Base-by-base conservation (phyloP, 441 rosid genomes). In the Viola pubescens region DNA sequence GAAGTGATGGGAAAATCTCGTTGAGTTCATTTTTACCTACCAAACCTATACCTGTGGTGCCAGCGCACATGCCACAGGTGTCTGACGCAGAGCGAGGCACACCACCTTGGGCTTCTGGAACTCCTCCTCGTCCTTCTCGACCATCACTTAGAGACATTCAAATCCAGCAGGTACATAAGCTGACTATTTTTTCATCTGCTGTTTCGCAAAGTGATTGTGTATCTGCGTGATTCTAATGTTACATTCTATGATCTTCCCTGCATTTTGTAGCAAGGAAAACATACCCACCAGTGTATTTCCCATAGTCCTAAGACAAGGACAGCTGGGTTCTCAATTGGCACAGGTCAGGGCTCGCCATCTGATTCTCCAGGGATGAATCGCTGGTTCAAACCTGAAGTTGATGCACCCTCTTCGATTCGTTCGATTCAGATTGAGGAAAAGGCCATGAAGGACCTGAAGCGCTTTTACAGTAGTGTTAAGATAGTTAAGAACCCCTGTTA, bases 61-160 rank as follows among this genome's bases (percentile, higher is more conserved):
- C 81, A 59, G 37, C 79, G n/a, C 76, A n/a, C 19, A 34, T 80
- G 34, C 59, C 78, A 11, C 85, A 77, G 54, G 71, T 79, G 47
- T 69, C 75, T 54, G 99, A 88, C 68, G 70, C 67, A 1, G 95
- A 88, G 53, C 86, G 14, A 69, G 74, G 87, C 77, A 84, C 91
- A 8, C 95, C 97, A 73, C 85, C 97, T 54, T 94, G 97, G 99
- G 89, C 80, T 62, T 85, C 97, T 8, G 84, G 84, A 57, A 88
- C 96, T 52, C 91, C 99, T 40, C 96, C 88, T 54, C 73, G 59
- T 56, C 69, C 16, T 59, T 79, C 86, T 62, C 88, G 90, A 16
- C 97, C 94, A 42, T 94, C 97, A 62, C 87, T 94, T 7, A 82
- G 97, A 80, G 89, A 90, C 71, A 94, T 94, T 69, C 99, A 94